Base-by-base conservation (phyloP, 2,329 filamentous ascomycete species). In the Aspergillus pseudoglaucus region DNA sequence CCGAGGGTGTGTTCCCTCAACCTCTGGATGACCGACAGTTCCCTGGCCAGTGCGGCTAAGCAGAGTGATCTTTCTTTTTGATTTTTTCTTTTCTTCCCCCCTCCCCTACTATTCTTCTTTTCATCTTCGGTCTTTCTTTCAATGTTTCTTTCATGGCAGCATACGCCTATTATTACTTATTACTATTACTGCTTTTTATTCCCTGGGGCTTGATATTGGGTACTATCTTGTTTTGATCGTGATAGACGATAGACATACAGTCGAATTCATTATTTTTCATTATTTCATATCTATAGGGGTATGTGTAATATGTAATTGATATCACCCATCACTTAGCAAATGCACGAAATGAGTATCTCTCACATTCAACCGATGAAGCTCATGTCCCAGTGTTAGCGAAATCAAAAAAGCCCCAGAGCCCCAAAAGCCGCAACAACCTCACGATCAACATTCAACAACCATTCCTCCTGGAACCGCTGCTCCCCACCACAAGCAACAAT, bases 1-100 rank as follows among this genome's bases (percentile, higher is more conserved):
- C 64, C 10, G 62, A 57, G 14, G 71, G 69, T 1, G 54, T 80
- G 41, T 80, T 79, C 61, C 76, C 76, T 15, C 68, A 73, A 52
- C 67, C 68, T 25, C 52, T 68, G 41, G 59, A 57, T 5, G 56
- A 58, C 44, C 61, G 69, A 38, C 43, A 59, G 49, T 70, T 59
- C 56, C 62, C 61, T 14, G 53, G 54, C 18, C 65, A 67, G 48
- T 71, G 67, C 46, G 48, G 40, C 33, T 53, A 47, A 15, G 15
- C 30, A 12, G 23, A n/a, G 18, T 12, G 22, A 20, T 15, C 22
- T 45, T 38, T n/a, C n/a, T 9, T 10, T 22, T n/a, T n/a, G n/a
- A 20, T 45, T 38, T 32, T 20, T 38, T 37, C n/a, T n/a, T n/a
- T n/a, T n/a, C n/a, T n/a, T n/a, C n/a, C n/a, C n/a, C n/a, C n/a